phyloP scores from a whole-genome alignment of 2,329 filamentous ascomycete genomes.

The Fusarium sp. region DNA sequence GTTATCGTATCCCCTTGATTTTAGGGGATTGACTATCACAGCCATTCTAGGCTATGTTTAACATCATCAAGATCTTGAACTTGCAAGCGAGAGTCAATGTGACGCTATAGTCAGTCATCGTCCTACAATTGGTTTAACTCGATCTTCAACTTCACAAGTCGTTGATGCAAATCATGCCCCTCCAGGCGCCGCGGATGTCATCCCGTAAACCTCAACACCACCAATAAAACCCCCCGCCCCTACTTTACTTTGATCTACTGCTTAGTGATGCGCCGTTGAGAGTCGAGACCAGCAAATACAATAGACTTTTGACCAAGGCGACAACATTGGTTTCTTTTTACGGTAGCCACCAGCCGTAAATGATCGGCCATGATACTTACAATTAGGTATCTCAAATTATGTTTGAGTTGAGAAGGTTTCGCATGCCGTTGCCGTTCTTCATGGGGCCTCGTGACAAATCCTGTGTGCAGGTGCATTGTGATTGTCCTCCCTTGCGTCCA shows the following conservation, averaged over 20 bases:
- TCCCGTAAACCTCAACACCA: conserved; percentile 34
- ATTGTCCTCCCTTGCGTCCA: conserved; percentile 42
- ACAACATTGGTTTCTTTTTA: conserved; percentile 35
- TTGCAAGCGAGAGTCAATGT: conserved; percentile 38
- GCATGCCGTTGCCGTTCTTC: conserved; percentile 9
- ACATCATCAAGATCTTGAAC: background rate
- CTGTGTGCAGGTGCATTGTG: conserved; percentile 1
- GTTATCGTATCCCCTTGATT: conserved; percentile 10
- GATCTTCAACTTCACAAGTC: conserved; percentile 20
- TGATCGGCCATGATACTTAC: conserved; percentile 11
- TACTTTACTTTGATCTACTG: background rate
- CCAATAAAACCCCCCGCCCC: conserved; percentile 12
- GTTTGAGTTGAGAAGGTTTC: background rate
- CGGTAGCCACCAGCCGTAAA: background rate
- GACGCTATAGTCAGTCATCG: conserved; percentile 38
- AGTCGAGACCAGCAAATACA: conserved; percentile 30
- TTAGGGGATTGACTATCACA: background rate
- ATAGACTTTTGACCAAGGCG: conserved; percentile 43
- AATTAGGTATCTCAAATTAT: conserved; percentile 1
- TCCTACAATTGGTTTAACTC: conserved; percentile 21
- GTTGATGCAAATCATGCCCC: conserved; percentile 33
- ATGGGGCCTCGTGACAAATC: conserved; percentile 26
- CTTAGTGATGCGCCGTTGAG: conserved; percentile 25
- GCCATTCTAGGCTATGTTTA: background rate
- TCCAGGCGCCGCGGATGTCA: conserved; percentile 41